Conservation (phyloP, 1,284 basidiomycete species). For the Paramarasmius palmivorus region DNA sequence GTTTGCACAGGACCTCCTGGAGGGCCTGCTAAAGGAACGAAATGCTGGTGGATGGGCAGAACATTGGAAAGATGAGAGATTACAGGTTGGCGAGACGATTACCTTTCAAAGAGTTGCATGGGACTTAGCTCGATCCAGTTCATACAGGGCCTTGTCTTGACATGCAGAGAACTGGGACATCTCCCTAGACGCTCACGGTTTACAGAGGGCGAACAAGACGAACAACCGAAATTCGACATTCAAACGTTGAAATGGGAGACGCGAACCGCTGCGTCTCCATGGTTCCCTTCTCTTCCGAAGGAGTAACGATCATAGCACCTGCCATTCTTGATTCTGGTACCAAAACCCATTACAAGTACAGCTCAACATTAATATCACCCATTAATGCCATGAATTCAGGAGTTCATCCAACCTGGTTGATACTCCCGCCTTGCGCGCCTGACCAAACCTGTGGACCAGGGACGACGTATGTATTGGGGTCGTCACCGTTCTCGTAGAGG, state of each 20-base stretch:
- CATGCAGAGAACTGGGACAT: neutral
- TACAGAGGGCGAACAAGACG: too few relatives aligned
- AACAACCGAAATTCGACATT: neutral
- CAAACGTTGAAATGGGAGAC: neutral
- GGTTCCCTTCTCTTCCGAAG: neutral
- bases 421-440: slow-evolving; percentile 24
- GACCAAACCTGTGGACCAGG: slow-evolving; percentile 30
- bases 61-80: slow-evolving; percentile 36
- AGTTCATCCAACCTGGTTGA: too few relatives aligned
- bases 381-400: too few relatives aligned
- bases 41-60: slow-evolving; percentile 34
- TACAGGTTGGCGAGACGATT: slow-evolving; percentile 19
- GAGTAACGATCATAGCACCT: too few relatives aligned
- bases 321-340: too few relatives aligned
- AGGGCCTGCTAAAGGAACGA: slow-evolving; percentile 26
- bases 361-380: too few relatives aligned
- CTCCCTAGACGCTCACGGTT: neutral
- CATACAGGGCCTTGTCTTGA: neutral
- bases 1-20: slow-evolving; percentile 41
- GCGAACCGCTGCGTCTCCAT: neutral
- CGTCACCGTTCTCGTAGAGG: slow-evolving; percentile 22
- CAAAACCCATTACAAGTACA: too few relatives aligned
- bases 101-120: too few relatives aligned
- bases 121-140: neutral
- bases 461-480: slow-evolving; percentile 24